These are phyloP conservation scores for Yamadazyma friedrichii DNA, from an alignment of 1,139 yeast species.

Conservation along the genomic window DNA sequence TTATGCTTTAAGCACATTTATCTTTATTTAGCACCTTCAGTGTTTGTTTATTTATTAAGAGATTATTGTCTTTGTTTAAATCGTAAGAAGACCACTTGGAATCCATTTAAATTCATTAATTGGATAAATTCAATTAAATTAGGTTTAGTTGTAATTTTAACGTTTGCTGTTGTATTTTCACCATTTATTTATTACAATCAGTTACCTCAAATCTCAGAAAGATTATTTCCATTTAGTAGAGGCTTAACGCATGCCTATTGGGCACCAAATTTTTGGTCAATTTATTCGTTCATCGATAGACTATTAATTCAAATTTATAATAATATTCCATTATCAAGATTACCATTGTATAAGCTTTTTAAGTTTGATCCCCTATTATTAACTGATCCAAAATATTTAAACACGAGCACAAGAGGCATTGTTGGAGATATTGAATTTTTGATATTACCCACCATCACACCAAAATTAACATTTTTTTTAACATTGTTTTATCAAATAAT, in stretches of 20 bases:
- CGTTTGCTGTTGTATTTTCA: slow-evolving; percentile 69
- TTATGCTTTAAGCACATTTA: slow-evolving; percentile 94
- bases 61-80: slow-evolving; percentile 58
- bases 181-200: slow-evolving; percentile 73
- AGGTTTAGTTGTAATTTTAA: slow-evolving; percentile 61
- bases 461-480: slow-evolving; percentile 70
- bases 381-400: slow-evolving; percentile 24
- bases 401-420: slow-evolving; percentile 73
- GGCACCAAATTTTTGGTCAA: slow-evolving; percentile 98
- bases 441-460: slow-evolving; percentile 77
- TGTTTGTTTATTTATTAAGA: slow-evolving; percentile 74
- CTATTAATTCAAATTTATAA: slow-evolving; percentile 54
- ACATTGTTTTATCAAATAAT: slow-evolving; percentile 79
- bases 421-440: slow-evolving; percentile 88
- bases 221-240: slow-evolving; percentile 91
- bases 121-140: slow-evolving; percentile 63
- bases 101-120: slow-evolving; percentile 40
- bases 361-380: slow-evolving; percentile 31
- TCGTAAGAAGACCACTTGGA: slow-evolving; percentile 21
- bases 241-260: slow-evolving; percentile 98
- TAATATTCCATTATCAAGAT: slow-evolving; percentile 45
- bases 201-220: slow-evolving; percentile 59
- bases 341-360: slow-evolving; percentile 30
- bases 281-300: slow-evolving; percentile 85
- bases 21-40: slow-evolving; percentile 92